phyloP scores from a whole-genome alignment of 371 early-diverging fungal genomes.

The Choanephora cucurbitarum region DNA sequence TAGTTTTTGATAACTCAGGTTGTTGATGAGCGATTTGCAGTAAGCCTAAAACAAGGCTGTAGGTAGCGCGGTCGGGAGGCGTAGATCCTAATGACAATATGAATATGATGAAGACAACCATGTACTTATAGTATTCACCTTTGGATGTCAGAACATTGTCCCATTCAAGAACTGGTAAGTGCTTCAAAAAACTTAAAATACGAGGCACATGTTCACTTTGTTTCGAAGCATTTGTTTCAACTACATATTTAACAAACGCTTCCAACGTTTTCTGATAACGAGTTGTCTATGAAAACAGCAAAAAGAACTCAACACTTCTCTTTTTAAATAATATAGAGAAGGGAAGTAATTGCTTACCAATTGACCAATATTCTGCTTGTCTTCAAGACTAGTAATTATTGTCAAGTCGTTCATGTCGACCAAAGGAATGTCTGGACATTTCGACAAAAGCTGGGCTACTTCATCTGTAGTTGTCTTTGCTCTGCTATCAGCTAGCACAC shows the following conservation, averaged over 20 bases:
- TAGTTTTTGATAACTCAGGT: conserved; percentile 33
- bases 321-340: too few species aligned
- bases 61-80: conserved; percentile 45
- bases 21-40: conserved; percentile 50
- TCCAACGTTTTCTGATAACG: conserved; percentile 45
- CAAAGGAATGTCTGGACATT: conserved; percentile 40
- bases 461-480: conserved; percentile 39
- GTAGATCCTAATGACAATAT: conserved; percentile 17
- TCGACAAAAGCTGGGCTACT: conserved; percentile 35
- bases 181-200: conserved; percentile 33
- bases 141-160: conserved; percentile 24
- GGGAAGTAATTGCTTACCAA: conserved; percentile 39
- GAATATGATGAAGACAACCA: neutral
- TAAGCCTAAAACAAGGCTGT: conserved; percentile 46
- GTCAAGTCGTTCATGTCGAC: conserved; percentile 21
- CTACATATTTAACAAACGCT: conserved; percentile 46
- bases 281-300: conserved; percentile 29
- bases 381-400: conserved; percentile 11
- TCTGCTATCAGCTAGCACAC: conserved; percentile 50
- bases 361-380: conserved; percentile 19
- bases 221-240: conserved; percentile 30
- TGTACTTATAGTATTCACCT: too few species aligned
- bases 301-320: neutral
- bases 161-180: conserved; percentile 34
- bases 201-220: conserved; percentile 37